Evolutionary conservation across 2,329 filamentous ascomycete species (phyloP), one percentile per base, ranked within the genome.

Genomic region (Cercospora janseana): DNA sequence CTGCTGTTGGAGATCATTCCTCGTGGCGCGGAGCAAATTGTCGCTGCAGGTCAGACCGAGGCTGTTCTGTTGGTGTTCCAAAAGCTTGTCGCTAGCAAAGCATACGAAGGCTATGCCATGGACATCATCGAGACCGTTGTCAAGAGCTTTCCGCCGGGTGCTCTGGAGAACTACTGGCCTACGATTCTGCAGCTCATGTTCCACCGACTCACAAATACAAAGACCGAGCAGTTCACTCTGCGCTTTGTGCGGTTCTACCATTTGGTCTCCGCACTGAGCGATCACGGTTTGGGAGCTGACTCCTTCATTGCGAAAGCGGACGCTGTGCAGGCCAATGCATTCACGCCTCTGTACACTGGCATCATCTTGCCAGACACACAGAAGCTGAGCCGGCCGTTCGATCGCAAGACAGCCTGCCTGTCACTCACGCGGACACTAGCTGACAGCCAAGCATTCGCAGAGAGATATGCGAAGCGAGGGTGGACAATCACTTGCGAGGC

Each of bases 241-340:
- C 86, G 90, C 46, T 96, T 98, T 67, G 87, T 91, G 46, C 86
- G 90, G 26, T 94, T 98, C 76, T 98, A 94, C 69, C 92, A 98
- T 70, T 83, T 96, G 56, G 80, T 97, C 47, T 88, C 88, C 23
- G 88, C 90, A 13, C 79, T 78, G 55, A 82, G 86, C 26, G 86
- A 93, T 56, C 81, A 82, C 59, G 89, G 90, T n/a, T 82, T 93
- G 51, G 93, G 92, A 40, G 81, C 90, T 6, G 93, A 98, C 70
- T 95, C 89, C 73, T 93, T 96, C 73, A 87, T 96, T 71, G 79
- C 79, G 58, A 80, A 89, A 56, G 84, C 88, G n/a, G 87, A 97
- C 66, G 77, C 82, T 55, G 79, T 97, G 23, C 91, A 96, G 69
- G 75, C 80, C 27, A 76, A 78, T 43, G 79, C 93, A 32, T 97